Evolutionary conservation across 2,329 filamentous ascomycete species (phyloP).

Genomic region (Aureobasidium melanogenum): DNA sequence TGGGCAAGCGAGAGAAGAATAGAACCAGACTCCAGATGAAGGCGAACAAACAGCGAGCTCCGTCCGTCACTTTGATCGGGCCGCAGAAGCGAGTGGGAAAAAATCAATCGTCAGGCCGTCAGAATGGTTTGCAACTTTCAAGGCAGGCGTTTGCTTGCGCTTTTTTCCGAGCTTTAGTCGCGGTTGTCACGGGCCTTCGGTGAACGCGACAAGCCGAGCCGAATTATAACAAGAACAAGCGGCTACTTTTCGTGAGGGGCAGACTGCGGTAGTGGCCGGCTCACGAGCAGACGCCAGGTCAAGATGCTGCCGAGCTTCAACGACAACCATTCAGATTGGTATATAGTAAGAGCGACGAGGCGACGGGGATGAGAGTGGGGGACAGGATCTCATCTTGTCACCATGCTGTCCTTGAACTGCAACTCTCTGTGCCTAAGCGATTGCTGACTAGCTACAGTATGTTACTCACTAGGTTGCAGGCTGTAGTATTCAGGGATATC

Average conservation of each 20-base stretch:
- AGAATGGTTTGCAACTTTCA: conserved; percentile 4
- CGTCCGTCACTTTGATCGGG: conserved; percentile 8
- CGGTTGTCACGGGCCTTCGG: background rate
- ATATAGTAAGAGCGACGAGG: background rate
- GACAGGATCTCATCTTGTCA: background rate
- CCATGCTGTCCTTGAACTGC: background rate
- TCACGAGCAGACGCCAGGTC: background rate
- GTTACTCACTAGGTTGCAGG: background rate
- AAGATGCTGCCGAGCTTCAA: background rate
- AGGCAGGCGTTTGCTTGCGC: conserved; percentile 8
- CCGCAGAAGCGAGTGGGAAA: background rate
- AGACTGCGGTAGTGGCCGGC: background rate
- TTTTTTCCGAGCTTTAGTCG: conserved; percentile 1
- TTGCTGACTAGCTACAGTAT: background rate
- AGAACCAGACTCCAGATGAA: conserved; percentile 1
- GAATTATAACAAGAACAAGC: background rate
- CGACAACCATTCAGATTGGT: background rate
- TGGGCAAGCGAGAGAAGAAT: conserved; percentile 9
- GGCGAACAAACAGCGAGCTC: conserved; percentile 7
- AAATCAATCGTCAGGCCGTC: conserved; percentile 6
- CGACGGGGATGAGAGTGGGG: background rate
- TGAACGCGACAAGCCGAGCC: background rate
- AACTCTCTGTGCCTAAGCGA: background rate
- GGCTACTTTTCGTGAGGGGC: conserved; percentile 5
- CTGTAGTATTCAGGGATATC: background rate